Conservation (phyloP, 352 stramenopile genomes). For the Phytophthora rubi region DNA sequence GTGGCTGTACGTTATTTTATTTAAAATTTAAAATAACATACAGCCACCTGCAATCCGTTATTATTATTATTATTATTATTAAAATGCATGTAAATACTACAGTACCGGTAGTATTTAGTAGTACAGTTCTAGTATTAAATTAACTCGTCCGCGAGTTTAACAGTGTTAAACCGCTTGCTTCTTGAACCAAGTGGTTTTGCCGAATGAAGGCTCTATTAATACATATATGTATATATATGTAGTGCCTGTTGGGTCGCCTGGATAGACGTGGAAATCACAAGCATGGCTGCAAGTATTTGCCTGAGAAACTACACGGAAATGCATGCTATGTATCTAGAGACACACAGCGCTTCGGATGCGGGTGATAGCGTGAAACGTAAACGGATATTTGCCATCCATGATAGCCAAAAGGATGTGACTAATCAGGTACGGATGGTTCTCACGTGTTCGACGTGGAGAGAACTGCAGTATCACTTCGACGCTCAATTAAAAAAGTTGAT, state of each 20-base stretch:
- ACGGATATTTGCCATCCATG: background rate
- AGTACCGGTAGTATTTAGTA: too few relatives aligned
- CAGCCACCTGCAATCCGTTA: too few relatives aligned
- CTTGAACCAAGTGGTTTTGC: background rate
- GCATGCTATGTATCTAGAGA: background rate
- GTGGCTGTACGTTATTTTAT: too few relatives aligned
- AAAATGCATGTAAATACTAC: too few relatives aligned
- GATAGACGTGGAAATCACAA: background rate
- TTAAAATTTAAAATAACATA: too few relatives aligned
- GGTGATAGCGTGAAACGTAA: background rate
- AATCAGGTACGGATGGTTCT: background rate
- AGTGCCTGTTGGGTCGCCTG: too few relatives aligned
- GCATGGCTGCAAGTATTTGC: background rate
- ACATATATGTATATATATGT: too few relatives aligned
- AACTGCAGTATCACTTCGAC: background rate
- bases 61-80: too few relatives aligned
- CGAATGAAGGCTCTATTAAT: background rate
- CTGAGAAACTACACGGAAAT: background rate
- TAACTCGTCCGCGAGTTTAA: too few relatives aligned
- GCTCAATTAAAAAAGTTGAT: background rate
- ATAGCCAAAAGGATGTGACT: background rate
- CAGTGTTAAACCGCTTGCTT: background rate
- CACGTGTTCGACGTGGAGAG: background rate
- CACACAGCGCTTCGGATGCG: background rate
- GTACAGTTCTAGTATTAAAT: too few relatives aligned